Percentiles rank a stretch among this genome's conserved stretches.
Evolutionary conservation across 2,329 filamentous ascomycete genomes (phyloP).

Genomic region (Colletotrichum eleusines): DNA sequence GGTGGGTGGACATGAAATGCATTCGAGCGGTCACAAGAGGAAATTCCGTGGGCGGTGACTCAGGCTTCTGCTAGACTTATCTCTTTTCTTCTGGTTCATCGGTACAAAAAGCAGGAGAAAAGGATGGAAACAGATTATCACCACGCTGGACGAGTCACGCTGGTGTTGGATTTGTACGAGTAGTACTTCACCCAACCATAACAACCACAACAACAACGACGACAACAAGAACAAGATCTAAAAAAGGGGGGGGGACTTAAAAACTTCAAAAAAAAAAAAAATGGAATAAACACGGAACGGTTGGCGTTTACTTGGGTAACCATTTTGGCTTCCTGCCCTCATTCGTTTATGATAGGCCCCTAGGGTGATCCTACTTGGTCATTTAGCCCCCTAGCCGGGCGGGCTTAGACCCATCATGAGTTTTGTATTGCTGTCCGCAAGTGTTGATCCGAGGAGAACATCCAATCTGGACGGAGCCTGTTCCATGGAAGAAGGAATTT

Average conservation of each 20-base stretch:
- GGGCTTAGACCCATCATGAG: neutral
- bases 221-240: no score
- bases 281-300: conserved; percentile 31
- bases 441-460: neutral
- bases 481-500: neutral
- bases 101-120: conserved; percentile 13
- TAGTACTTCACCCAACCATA: conserved; percentile 2
- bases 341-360: neutral
- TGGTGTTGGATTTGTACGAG: conserved; percentile 34
- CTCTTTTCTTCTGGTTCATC: conserved; percentile 1
- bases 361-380: neutral
- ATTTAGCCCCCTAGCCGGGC: neutral
- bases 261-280: conserved; percentile 5
- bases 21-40: conserved; percentile 40
- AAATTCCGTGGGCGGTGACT: conserved; percentile 22
- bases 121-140: conserved; percentile 25
- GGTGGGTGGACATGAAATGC: conserved; percentile 31
- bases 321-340: neutral
- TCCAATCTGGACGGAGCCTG: neutral
- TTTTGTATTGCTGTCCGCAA: neutral
- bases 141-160: neutral
- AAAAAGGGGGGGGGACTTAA: no score
- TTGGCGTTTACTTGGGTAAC: conserved; percentile 24
- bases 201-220: neutral
- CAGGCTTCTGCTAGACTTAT: conserved; percentile 35